Base-by-base conservation (phyloP, 1,139 yeast genomes). In the Yamadazyma atmosphaerica region DNA sequence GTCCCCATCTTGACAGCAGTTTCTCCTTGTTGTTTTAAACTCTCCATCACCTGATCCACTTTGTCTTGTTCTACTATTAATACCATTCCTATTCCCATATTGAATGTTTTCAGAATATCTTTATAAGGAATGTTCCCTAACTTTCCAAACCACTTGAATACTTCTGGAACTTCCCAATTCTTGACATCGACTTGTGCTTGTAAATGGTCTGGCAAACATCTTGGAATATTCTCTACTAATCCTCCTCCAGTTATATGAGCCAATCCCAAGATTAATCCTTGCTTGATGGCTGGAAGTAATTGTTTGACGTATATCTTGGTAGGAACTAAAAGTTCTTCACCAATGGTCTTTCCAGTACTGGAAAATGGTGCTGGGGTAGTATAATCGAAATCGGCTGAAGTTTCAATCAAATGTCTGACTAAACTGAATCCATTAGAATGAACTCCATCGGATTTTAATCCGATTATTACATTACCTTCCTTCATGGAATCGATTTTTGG, bases 201-300 rank as follows among this genome's bases (percentile, higher is more conserved):
- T 48, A 92, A 70, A 52, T 80, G 65, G 45, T 79, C 68, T 45
- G 98, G 98, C 47, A 94, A 72, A 19, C 96, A 94, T 60, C 99
- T 81, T 39, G 99, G 99, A 42, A 92, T 82, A 63, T 94, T 94
- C 64, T 94, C 99, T 26, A 92, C 84, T 37, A 94, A 74, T 42
- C 99, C 99, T 41, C 99, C 99, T 44, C 99, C 99, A 17, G 99
- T 94, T 54, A 94, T 92, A 60, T 94, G 96, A 4, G 98, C 96
- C 60, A 94, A 75, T 44, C 97, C 99, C 42, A 88, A 74, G 40
- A 92, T 61, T 44, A 85, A 69, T 34, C 75, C 83, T 56, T 83
- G 69, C 54, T 76, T 77, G 47, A 90, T 77, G 4, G 87, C 79
- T 40, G 87, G 85, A 49, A 92, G 73, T 43, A 92, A 66, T 54